Base-by-base conservation (phyloP, 192 early-diverging fungal species). In the Lobosporangium transversale region DNA sequence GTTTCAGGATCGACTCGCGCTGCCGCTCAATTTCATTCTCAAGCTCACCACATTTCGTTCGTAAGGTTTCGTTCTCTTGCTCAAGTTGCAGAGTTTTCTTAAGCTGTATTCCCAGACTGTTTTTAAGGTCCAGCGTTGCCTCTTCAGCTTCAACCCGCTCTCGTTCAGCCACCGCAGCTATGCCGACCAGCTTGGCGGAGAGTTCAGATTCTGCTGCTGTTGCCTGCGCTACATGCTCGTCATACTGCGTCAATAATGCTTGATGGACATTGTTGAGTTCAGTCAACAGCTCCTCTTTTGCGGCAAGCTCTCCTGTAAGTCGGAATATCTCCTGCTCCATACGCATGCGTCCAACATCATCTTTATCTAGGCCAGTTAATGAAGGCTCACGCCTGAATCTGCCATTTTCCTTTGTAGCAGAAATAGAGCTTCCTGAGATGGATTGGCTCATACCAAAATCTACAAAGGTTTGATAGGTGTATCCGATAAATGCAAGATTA, bases 401-500 rank as follows among this genome's bases (percentile, higher is more conserved):
- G 33, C 14, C 7, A 7, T 20, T 45, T 3, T 66, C 70, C 44
- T 62, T 63, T 48, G 30, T 9, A 30, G 42, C 17, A 24, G 44
- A 33, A 36, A 32, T 20, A 2, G 31, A 35, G 29, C 37, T 37
- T 18, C 20, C 60, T 12, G 12, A 9, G 1, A 18, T 9, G 3
- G 60, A 53, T 5, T 4, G 24, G 17, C 10, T 21, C 23, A 15
- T 29, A 24, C 31, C 43, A 43, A 76, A 67, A 12, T 67, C 69
- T 18, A 81, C 67, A 71, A 71, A 78, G 0, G 71, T 69, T n/a
- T 76, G 75, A 63, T 90, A 94, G 2, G 92, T 93, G 64, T 94
- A 97, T 10, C 95, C 95, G 35, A 97, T 87, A 66, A 95, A 97
- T 7, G 93, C 91, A 23, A 95, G 83, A 59, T 92, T 89, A 70